Base-by-base conservation (phyloP, 768 basidiomycete genomes). In the Cystofilobasidium macerans region DNA sequence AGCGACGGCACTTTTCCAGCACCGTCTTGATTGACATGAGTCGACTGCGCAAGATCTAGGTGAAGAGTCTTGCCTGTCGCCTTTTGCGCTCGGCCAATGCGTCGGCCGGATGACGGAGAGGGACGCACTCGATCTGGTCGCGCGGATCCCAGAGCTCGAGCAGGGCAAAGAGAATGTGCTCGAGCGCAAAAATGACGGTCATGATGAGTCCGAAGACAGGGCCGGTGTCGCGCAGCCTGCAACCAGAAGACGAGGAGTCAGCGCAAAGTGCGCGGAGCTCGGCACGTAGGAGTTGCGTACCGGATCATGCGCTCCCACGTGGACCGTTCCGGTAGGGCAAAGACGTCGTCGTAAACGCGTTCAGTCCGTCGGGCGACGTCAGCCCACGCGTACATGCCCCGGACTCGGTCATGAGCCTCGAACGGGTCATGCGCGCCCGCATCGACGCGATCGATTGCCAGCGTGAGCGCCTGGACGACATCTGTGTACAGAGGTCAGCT, bases 71-170 rank as follows among this genome's bases (percentile, higher is more conserved):
- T n/a, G n/a, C n/a, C n/a, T n/a, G n/a, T n/a, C n/a, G n/a, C 62
- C 53, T 56, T 38, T 35, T 63, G n/a, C 53, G 16, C 51, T 42
- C 36, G 42, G 24, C 51, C 51, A n/a, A n/a, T n/a, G 28, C n/a
- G 18, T 54, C n/a, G 54, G 38, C 16, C 38, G 38, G 38, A 8
- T 8, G 8, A 20, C 57, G 38, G 20, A 57, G 12, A 0, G 65
- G 65, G 12, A 68, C 61, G 22, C 62, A 35, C 74, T 94, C 88
- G 61, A 95, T 77, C 64, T 84, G 79, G 26, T 86, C 83, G 54
- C 85, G 78, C 0, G 94, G 94, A 73, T 84, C 81, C 79, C 84
- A 85, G 85, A 84, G 88, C 71, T 95, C 90, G 4, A 99, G 79
- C 57, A 89, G 78, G 70, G 84, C 72, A 74, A 89, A 91, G 76